Evolutionary conservation across 83 land plant species (phyloP).

Genomic region (Thuja plicata): DNA sequence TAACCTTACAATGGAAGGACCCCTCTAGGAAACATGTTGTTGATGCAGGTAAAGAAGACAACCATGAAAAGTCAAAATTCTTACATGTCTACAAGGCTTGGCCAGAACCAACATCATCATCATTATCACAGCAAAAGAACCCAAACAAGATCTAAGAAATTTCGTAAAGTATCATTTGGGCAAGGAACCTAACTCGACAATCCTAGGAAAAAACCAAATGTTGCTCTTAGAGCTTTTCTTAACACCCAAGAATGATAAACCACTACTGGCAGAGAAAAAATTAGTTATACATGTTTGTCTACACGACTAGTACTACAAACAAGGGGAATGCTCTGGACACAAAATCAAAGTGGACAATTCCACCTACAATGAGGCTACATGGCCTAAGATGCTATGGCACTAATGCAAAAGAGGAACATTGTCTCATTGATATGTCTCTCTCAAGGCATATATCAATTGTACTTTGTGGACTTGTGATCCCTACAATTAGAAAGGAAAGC

Average conservation of each 20-base stretch:
- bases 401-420: neutral
- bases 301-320: neutral
- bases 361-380: neutral
- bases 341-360: neutral
- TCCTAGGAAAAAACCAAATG: neutral
- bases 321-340: neutral
- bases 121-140: neutral
- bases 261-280: neutral
- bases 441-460: neutral
- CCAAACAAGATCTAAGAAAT: neutral
- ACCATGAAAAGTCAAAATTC: neutral
- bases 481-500: neutral
- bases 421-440: neutral
- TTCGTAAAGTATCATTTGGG: neutral
- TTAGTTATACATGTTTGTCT: neutral
- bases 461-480: neutral
- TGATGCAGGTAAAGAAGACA: neutral
- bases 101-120: neutral
- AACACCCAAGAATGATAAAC: neutral
- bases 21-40: neutral
- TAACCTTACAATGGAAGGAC: neutral
- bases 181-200: neutral
- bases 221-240: neutral
- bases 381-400: neutral
- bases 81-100: neutral